Conservation (phyloP, 2,329 filamentous ascomycete genomes). For the Epichloe gansuensis region DNA sequence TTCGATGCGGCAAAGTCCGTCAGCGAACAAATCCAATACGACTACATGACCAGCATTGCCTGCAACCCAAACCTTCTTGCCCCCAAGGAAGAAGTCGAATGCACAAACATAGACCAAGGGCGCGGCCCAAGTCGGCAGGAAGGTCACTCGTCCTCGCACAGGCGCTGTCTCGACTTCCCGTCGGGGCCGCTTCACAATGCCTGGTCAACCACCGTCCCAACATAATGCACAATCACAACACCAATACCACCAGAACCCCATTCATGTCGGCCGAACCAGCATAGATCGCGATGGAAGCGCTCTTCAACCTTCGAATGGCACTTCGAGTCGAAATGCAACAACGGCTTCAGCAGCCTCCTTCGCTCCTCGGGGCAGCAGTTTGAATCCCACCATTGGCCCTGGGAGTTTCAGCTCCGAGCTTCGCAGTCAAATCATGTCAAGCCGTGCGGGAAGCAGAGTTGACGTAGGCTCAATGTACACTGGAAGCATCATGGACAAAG, state of each 20-base stretch:
- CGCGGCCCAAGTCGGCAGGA: conserved; percentile 28
- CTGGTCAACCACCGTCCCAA: conserved; percentile 24
- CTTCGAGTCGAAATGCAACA: conserved; percentile 33
- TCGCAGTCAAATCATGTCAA: conserved; percentile 50
- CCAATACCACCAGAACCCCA: conserved; percentile 16
- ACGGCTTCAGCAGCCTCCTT: conserved; percentile 47
- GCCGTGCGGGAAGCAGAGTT: conserved; percentile 24
- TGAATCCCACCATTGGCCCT: conserved; percentile 57
- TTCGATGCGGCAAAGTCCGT: neutral
- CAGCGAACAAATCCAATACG: neutral
- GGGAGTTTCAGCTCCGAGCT: conserved; percentile 88
- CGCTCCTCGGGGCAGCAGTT: conserved; percentile 54
- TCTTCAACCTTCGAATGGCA: conserved; percentile 38
- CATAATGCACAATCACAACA: conserved; percentile 23
- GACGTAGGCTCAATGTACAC: conserved; percentile 24
- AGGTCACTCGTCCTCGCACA: conserved; percentile 21
- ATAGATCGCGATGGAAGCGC: conserved; percentile 42
- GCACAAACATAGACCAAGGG: conserved; percentile 22
- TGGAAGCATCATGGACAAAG: conserved; percentile 37
- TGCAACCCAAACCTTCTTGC: neutral
- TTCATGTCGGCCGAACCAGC: conserved; percentile 29
- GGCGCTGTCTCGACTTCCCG: conserved; percentile 19
- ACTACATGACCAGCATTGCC: neutral
- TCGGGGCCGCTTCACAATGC: conserved; percentile 20
- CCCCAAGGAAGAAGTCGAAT: conserved; percentile 21